Conservation (phyloP, 345 rosid genomes). For the Stellera chamaejasme region DNA sequence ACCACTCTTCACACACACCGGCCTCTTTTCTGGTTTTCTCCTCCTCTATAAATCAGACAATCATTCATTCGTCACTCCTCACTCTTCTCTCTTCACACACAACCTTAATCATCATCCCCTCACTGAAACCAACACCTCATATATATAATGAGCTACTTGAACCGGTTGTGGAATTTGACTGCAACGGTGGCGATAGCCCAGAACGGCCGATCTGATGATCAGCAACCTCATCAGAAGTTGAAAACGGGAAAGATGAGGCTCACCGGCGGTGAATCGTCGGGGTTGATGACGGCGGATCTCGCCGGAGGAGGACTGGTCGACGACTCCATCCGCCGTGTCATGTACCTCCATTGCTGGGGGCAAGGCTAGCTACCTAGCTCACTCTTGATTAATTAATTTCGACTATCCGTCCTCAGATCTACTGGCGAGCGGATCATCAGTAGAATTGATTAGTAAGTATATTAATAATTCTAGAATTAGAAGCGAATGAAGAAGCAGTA, state of each 20-base stretch:
- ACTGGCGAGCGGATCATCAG: too few species aligned
- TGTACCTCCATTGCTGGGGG: conserved; percentile 94
- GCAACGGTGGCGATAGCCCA: conserved; percentile 61
- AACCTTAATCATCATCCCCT: too few species aligned
- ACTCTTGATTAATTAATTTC: too few species aligned
- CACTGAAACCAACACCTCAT: too few species aligned
- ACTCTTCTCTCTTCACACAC: background rate
- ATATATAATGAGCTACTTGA: conserved; percentile 37
- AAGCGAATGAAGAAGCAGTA: too few species aligned
- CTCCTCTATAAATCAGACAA: conserved; percentile 11
- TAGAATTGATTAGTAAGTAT: too few species aligned
- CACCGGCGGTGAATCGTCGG: conserved; percentile 25
- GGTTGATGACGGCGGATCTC: conserved; percentile 36
- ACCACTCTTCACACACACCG: too few species aligned
- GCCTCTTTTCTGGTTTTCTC: background rate
- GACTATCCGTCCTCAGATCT: too few species aligned
- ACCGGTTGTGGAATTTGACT: conserved; percentile 59
- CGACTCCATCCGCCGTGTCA: conserved; percentile 67
- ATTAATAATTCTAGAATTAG: too few species aligned
- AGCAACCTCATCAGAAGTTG: conserved; percentile 26
- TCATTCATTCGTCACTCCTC: too few species aligned
- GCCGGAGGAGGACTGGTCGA: conserved; percentile 35
- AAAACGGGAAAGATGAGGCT: conserved; percentile 39
- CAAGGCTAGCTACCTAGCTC: conserved; percentile 27
- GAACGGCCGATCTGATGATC: conserved; percentile 41